Conservation (phyloP, 306 rosid species). For the Rosa lucieae region DNA sequence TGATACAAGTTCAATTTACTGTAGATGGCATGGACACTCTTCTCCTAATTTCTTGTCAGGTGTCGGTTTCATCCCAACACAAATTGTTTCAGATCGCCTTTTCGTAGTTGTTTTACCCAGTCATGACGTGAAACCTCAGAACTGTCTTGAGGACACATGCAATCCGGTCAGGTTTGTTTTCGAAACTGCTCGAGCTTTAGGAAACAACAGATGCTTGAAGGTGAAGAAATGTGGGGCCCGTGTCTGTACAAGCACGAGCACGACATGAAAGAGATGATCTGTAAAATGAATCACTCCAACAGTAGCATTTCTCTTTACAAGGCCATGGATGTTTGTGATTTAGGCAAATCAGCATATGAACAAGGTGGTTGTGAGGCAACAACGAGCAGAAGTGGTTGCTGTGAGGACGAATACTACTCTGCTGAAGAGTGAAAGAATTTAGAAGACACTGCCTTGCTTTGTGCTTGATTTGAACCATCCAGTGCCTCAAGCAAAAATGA, state of each 20-base stretch:
- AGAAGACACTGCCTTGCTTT: too few species aligned
- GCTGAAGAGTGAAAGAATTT: neutral
- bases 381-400: neutral
- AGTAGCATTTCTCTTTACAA: neutral
- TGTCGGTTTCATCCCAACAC: too few species aligned
- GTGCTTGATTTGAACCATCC: too few species aligned
- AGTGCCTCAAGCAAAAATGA: too few species aligned
- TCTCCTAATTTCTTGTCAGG: too few species aligned
- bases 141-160: neutral
- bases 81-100: neutral
- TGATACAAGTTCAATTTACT: too few species aligned
- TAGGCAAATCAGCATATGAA: neutral
- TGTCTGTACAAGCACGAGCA: neutral
- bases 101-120: neutral
- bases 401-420: neutral
- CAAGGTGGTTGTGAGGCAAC: neutral
- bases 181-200: too few species aligned
- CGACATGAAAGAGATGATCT: neutral
- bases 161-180: neutral
- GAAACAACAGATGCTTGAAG: neutral
- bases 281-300: neutral
- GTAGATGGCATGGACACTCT: too few species aligned
- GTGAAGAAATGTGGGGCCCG: neutral
- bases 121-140: rapidly evolving
- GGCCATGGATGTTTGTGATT: neutral